A percentile compares a stretch with the other conserved stretches of the same genome.
phyloP scores from a whole-genome alignment of 192 early-diverging fungal genomes.

The Entomortierella beljakovae region DNA sequence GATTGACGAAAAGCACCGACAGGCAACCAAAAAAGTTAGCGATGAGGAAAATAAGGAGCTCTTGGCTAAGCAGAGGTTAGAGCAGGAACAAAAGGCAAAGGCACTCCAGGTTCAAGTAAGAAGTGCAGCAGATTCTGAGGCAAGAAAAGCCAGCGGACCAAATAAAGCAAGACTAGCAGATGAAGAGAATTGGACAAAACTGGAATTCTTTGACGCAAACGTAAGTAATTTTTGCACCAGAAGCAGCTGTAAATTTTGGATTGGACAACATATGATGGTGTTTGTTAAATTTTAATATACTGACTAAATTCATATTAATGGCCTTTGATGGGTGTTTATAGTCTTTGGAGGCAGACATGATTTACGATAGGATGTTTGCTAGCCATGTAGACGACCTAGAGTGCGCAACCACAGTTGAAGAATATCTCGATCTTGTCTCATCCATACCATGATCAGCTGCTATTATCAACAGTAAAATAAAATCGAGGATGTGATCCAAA shows the following conservation, averaged over 20 bases:
- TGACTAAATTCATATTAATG: too few relatives aligned
- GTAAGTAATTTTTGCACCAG: constrained; percentile 44
- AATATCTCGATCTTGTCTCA: constrained; percentile 50
- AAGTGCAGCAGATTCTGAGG: constrained; percentile 70
- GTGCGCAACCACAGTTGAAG: constrained; percentile 40
- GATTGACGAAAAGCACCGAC: constrained; percentile 85
- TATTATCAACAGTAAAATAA: not conserved
- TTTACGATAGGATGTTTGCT: constrained; percentile 54
- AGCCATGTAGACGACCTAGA: constrained; percentile 40
- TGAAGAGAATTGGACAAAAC: constrained; percentile 78
- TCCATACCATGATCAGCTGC: constrained; percentile 15
- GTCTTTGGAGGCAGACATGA: constrained; percentile 37
- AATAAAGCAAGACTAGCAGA: constrained; percentile 69
- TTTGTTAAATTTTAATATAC: too few relatives aligned
- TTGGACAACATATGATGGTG: too few relatives aligned
- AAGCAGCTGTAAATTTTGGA: too few relatives aligned
- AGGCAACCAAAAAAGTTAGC: constrained; percentile 71
- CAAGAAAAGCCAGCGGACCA: constrained; percentile 71
- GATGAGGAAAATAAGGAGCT: constrained; percentile 77
- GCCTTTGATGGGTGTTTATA: too few relatives aligned
- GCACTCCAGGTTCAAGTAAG: constrained; percentile 68
- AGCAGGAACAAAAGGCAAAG: constrained; percentile 53
- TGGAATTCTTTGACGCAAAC: constrained; percentile 70
- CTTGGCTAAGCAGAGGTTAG: constrained; percentile 45
- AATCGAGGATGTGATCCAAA: too few relatives aligned